These are phyloP conservation scores for Nothophoma quercina DNA, from an alignment of 2,329 filamentous ascomycete genomes.

Conservation along the genomic window DNA sequence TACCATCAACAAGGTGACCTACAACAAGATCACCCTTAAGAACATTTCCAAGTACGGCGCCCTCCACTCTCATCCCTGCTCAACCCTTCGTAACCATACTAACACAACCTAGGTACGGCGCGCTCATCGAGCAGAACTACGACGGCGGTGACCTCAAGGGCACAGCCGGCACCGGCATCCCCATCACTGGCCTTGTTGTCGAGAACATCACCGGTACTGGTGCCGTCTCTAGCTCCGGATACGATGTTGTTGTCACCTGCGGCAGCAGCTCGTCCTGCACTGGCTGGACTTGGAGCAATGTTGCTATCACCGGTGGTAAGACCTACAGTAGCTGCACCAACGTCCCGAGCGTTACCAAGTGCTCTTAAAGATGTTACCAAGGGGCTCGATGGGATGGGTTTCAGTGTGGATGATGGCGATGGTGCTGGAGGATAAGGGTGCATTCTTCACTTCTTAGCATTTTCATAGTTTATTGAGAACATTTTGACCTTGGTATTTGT, in stretches of 20 bases:
- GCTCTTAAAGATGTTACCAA: conserved; percentile 11
- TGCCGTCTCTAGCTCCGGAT: conserved; percentile 42
- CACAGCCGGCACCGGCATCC: conserved; percentile 56
- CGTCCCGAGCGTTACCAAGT: conserved; percentile 40
- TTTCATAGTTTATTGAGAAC: neutral
- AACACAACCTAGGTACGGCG: conserved; percentile 45
- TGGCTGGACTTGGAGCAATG: conserved; percentile 62
- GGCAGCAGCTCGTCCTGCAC: conserved; percentile 58
- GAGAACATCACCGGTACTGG: conserved; percentile 51
- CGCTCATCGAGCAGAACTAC: conserved; percentile 62
- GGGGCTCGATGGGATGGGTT: neutral
- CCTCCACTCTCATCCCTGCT: too few relatives aligned
- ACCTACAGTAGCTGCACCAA: conserved; percentile 43
- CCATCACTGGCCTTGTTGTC: conserved; percentile 54
- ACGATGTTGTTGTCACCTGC: conserved; percentile 63
- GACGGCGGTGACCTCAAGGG: conserved; percentile 55
- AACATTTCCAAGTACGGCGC: conserved; percentile 52
- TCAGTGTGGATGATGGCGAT: neutral
- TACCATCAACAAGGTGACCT: conserved; percentile 57
- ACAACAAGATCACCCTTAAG: conserved; percentile 55
- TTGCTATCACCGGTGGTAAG: conserved; percentile 51
- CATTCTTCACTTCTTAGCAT: neutral
- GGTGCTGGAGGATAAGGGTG: neutral
- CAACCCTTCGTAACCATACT: too few relatives aligned
- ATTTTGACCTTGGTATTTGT: neutral